phyloP scores from a whole-genome alignment of 2,329 filamentous ascomycete genomes.

The Didymosphaeria variabile region DNA sequence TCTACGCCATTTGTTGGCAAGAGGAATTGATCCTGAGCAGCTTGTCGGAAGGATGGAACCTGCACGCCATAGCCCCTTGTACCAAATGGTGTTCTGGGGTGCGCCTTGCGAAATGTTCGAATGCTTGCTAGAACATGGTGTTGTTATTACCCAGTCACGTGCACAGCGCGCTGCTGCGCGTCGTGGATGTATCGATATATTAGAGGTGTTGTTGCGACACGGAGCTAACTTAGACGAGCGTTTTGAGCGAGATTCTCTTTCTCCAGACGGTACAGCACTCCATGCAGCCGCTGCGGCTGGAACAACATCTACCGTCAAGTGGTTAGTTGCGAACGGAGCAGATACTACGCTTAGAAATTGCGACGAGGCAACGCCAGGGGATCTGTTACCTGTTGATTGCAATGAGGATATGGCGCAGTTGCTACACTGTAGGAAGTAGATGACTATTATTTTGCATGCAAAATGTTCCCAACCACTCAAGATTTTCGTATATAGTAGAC shows the following conservation, averaged over 20 bases:
- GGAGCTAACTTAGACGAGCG: constrained; percentile 15
- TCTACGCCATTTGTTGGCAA: constrained; percentile 15
- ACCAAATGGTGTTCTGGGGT: constrained; percentile 1
- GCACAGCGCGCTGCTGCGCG: constrained; percentile 11
- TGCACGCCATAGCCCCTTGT: neutral
- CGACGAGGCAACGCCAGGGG: constrained; percentile 7
- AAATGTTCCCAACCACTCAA: neutral
- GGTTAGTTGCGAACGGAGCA: constrained; percentile 14
- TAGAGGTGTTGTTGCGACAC: constrained; percentile 15
- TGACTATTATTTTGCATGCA: neutral
- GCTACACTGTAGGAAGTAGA: neutral
- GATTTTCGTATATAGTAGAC: neutral
- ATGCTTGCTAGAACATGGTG: constrained; percentile 17
- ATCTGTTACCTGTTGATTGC: neutral
- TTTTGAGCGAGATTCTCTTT: neutral
- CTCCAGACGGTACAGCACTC: constrained; percentile 12
- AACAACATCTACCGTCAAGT: neutral
- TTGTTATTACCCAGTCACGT: constrained; percentile 6
- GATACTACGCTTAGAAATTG: constrained; percentile 3
- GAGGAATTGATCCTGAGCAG: constrained; percentile 11
- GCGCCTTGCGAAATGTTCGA: constrained; percentile 13
- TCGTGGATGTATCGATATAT: constrained; percentile 13
- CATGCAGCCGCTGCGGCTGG: constrained; percentile 12
- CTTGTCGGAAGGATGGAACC: neutral
- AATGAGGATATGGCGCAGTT: neutral